Percentiles rank a stretch among this genome's conserved stretches.
Evolutionary conservation across 108 stramenopile species (phyloP).

Genomic region (Ochromonas danica): DNA sequence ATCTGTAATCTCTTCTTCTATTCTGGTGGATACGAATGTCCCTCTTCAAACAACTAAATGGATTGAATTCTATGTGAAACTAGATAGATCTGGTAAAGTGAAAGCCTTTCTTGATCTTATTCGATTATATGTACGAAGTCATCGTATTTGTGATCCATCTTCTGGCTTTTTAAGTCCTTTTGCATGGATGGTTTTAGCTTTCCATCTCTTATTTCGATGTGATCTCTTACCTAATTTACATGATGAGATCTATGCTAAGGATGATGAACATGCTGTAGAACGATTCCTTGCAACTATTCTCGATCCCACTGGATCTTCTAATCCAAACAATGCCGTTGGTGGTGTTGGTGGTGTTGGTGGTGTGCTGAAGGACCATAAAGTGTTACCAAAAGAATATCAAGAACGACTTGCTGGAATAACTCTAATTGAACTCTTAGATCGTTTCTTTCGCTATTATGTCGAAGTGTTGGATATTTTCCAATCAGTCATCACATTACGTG

Average conservation of each 20-base stretch:
- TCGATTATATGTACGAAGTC: not conserved
- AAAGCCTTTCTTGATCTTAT: not conserved
- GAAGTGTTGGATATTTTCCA: not conserved
- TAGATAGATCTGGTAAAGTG: not conserved
- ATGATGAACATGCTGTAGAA: not conserved
- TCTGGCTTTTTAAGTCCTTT: not conserved
- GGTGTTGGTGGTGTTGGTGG: not conserved
- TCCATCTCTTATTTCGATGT: not conserved
- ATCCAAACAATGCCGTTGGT: not conserved
- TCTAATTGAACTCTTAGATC: not conserved
- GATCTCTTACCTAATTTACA: not conserved
- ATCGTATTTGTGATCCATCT: conserved; percentile 7
- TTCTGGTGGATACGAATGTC: too few species aligned
- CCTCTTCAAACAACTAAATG: not conserved
- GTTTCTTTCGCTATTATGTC: conserved; percentile 28
- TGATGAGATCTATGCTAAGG: not conserved
- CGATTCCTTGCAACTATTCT: not conserved
- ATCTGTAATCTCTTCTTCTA: too few species aligned
- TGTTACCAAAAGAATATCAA: not conserved
- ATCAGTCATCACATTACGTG: not conserved
- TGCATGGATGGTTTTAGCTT: not conserved
- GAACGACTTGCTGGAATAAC: not conserved
- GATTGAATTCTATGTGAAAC: not conserved
- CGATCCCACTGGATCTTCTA: not conserved
- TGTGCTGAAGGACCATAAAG: not conserved